Conservation (phyloP, 768 basidiomycete species). For the Flagelloscypha sp. region DNA sequence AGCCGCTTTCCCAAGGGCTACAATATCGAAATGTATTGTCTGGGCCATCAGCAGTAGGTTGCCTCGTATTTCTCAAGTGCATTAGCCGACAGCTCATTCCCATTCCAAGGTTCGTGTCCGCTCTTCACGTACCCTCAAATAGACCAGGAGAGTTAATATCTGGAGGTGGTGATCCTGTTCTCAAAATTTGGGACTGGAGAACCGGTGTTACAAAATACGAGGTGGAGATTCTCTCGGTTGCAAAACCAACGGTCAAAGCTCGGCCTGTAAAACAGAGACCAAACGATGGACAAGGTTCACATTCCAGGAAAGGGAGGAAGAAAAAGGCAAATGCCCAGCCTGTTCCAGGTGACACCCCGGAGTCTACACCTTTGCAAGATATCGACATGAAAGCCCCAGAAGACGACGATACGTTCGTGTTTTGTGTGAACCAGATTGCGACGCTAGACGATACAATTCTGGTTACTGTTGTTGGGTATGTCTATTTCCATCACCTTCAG, state of each 20-base stretch:
- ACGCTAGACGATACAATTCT: too few species aligned
- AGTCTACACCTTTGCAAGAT: too few species aligned
- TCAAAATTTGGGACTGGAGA: constrained; percentile 80
- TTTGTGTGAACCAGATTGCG: too few species aligned
- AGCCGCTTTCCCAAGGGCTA: constrained; percentile 86
- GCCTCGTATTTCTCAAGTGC: constrained; percentile 1
- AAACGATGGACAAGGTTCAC: too few species aligned
- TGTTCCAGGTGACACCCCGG: too few species aligned
- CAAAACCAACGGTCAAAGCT: constrained; percentile 26
- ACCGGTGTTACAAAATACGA: constrained; percentile 45
- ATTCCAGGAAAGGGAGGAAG: constrained; percentile 10
- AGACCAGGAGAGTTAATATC: constrained; percentile 53
- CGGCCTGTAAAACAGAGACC: constrained; percentile 20
- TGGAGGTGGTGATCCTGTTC: constrained; percentile 75
- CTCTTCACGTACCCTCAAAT: constrained; percentile 58
- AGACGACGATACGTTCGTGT: too few species aligned
- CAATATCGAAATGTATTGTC: constrained; percentile 77
- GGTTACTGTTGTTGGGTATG: too few species aligned
- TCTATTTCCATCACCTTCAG: too few species aligned
- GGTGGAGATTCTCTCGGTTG: constrained; percentile 49
- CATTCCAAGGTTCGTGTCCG: constrained; percentile 65
- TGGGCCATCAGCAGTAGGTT: constrained; percentile 74
- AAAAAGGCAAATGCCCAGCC: constrained; percentile 12
- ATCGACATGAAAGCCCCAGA: too few species aligned
- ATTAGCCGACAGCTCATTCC: constrained; percentile 1